Evolutionary conservation across 306 rosid genomes (phyloP).

Genomic region (Hippophae tibetana): DNA sequence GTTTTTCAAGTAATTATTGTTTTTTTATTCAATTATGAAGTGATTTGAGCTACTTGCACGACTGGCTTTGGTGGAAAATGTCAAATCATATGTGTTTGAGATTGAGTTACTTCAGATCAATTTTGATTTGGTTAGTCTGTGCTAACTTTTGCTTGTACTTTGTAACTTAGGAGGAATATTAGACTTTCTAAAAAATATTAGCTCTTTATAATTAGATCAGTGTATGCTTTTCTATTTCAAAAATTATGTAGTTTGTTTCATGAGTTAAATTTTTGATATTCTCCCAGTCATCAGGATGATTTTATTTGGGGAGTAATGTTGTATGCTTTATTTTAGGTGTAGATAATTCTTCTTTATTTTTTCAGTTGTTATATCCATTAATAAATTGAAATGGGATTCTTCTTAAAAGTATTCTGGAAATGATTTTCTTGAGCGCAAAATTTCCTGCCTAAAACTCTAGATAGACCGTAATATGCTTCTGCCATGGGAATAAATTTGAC

Average conservation of each 20-base stretch:
- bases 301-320: too few relatives aligned
- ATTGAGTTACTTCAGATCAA: conserved; percentile 16
- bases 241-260: neutral
- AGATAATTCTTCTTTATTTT: too few relatives aligned
- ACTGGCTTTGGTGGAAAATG: conserved; percentile 18
- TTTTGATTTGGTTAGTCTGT: conserved; percentile 7
- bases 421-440: too few relatives aligned
- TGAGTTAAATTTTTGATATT: neutral
- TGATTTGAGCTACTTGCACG: conserved; percentile 27
- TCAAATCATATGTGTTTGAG: neutral
- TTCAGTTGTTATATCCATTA: too few relatives aligned
- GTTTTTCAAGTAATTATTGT: conserved; percentile 12
- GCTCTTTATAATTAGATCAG: neutral
- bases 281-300: too few relatives aligned
- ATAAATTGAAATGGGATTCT: too few relatives aligned
- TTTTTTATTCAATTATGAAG: conserved; percentile 13
- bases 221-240: neutral
- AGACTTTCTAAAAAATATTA: neutral
- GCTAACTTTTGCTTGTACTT: neutral
- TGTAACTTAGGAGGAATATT: neutral
- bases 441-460: too few relatives aligned
- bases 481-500: too few relatives aligned
- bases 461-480: too few relatives aligned
- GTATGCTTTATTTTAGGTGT: too few relatives aligned
- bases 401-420: too few relatives aligned